Percentiles rank a stretch among this genome's conserved stretches.
Evolutionary conservation across 2,329 filamentous ascomycete species (phyloP).

Genomic region (Pestalotiopsis fici): DNA sequence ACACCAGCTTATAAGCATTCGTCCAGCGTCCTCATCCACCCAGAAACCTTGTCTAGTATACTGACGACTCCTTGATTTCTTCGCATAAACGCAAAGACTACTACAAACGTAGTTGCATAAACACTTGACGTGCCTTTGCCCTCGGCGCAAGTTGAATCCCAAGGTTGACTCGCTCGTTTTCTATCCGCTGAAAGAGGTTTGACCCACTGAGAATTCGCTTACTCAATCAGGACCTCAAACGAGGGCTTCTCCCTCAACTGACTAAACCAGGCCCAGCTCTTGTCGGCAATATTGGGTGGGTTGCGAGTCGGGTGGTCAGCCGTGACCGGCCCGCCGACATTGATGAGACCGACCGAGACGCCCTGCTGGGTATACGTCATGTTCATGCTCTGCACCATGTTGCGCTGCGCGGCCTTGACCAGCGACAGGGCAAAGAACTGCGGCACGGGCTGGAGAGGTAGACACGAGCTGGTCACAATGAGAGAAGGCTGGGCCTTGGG

Average conservation of each 20-base stretch:
- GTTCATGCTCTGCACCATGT: slow-evolving; percentile 39
- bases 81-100: no score
- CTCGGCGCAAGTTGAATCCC: no score
- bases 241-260: slow-evolving; percentile 33
- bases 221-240: slow-evolving; percentile 31
- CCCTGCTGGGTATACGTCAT: slow-evolving; percentile 36
- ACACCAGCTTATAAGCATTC: no score
- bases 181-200: no score
- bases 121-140: no score
- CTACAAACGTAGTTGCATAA: no score
- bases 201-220: no score
- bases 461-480: slow-evolving; percentile 48
- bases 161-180: no score
- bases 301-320: slow-evolving; percentile 41
- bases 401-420: slow-evolving; percentile 52
- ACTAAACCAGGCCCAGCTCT: slow-evolving; percentile 44
- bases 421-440: slow-evolving; percentile 49
- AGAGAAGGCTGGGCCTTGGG: slow-evolving; percentile 39
- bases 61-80: no score
- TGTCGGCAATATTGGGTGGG: slow-evolving; percentile 44
- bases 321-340: slow-evolving; percentile 43
- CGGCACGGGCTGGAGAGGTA: slow-evolving; percentile 47
- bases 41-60: no score
- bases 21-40: no score
- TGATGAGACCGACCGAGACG: slow-evolving; percentile 48